Percentiles rank a stretch among this genome's conserved stretches.
phyloP scores from a whole-genome alignment of 345 rosid species.

The Cardiospermum halicacabum region DNA sequence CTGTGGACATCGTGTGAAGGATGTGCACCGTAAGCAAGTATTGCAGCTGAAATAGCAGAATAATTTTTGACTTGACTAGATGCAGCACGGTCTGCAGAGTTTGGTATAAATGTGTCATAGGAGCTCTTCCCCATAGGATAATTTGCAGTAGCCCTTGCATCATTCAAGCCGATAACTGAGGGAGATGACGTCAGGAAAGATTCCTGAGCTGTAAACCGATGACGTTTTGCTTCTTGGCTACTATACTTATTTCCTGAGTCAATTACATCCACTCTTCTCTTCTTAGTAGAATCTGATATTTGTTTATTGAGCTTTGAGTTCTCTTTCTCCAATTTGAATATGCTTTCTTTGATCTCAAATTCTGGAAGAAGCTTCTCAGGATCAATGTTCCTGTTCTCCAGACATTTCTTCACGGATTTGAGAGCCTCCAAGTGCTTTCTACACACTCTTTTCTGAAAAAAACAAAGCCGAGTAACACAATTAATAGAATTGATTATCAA shows the following conservation, averaged over 20 bases:
- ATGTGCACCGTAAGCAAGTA: constrained; percentile 30
- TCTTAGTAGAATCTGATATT: constrained; percentile 27
- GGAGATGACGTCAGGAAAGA: constrained; percentile 32
- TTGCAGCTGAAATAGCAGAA: constrained; percentile 31
- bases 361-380: constrained; percentile 44
- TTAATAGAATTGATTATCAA: neutral
- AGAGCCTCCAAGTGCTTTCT: constrained; percentile 44
- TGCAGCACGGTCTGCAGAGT: constrained; percentile 30
- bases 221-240: constrained; percentile 49
- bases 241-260: constrained; percentile 23
- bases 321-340: constrained; percentile 46
- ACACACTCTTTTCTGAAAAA: constrained; percentile 47
- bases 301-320: constrained; percentile 35
- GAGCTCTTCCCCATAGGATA: constrained; percentile 22
- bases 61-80: constrained; percentile 38
- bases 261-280: constrained; percentile 42
- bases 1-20: constrained; percentile 33
- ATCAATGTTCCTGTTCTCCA: constrained; percentile 52
- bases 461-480: neutral
- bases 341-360: constrained; percentile 49
- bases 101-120: constrained; percentile 18
- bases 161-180: constrained; percentile 28
- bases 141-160: constrained; percentile 31
- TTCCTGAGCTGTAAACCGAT: constrained; percentile 27
- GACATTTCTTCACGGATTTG: constrained; percentile 43